A percentile compares a stretch with the other conserved stretches of the same genome.
Evolutionary conservation across 164 flowering plant species (phyloP).

Genomic region (Macadamia tetraphylla): DNA sequence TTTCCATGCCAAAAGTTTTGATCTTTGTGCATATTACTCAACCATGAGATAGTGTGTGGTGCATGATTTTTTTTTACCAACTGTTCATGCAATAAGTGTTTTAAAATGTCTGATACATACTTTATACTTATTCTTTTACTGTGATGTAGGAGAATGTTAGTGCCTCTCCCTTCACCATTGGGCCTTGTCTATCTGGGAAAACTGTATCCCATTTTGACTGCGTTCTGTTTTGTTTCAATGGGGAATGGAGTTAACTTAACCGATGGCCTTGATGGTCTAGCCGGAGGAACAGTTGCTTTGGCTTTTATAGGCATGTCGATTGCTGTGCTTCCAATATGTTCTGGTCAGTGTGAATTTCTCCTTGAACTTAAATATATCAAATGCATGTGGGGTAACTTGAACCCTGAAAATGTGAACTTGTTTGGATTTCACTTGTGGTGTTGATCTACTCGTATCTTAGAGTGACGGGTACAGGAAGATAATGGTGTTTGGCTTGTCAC

Average conservation of each 20-base stretch:
- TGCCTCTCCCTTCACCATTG: slow-evolving; percentile 78
- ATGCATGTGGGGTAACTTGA: no score
- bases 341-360: slow-evolving; percentile 44
- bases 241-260: slow-evolving; percentile 68
- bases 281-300: slow-evolving; percentile 85
- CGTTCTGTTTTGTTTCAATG: slow-evolving; percentile 80
- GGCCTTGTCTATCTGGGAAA: slow-evolving; percentile 72
- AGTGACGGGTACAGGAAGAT: background rate
- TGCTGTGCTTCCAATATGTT: slow-evolving; percentile 85
- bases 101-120: background rate
- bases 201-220: slow-evolving; percentile 47
- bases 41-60: background rate
- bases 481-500: background rate
- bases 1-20: no score
- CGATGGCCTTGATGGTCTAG: slow-evolving; percentile 91
- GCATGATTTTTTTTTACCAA: background rate
- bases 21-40: no score
- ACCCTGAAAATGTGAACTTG: background rate
- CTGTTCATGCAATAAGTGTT: background rate
- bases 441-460: background rate
- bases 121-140: slow-evolving; percentile 4
- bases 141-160: slow-evolving; percentile 77
- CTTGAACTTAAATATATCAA: background rate
- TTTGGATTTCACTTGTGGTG: background rate
- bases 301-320: slow-evolving; percentile 87